phyloP scores from a whole-genome alignment of 1,284 basidiomycete genomes.

The Taiwanofungus camphoratus region DNA sequence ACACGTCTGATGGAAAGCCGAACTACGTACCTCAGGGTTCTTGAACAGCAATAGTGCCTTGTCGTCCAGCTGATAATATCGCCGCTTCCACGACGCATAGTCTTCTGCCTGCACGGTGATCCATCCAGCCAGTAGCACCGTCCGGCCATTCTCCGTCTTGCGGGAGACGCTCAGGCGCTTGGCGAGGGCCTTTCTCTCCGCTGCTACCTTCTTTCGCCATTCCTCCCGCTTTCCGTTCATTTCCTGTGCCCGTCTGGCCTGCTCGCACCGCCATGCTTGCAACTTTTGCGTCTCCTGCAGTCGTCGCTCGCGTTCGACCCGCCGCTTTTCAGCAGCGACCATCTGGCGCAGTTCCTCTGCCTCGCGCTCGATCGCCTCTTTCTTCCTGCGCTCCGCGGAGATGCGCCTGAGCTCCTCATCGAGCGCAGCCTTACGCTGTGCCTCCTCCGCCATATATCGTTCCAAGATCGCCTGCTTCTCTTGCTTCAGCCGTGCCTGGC shows the following conservation, averaged over 20 bases:
- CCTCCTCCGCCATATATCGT: conserved; percentile 47
- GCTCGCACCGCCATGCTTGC: conserved; percentile 51
- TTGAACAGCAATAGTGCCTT: conserved; percentile 47
- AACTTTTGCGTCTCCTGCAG: conserved; percentile 46
- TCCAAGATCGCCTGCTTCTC: conserved; percentile 42
- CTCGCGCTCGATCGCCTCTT: conserved; percentile 42
- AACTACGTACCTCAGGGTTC: conserved; percentile 43
- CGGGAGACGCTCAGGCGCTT: conserved; percentile 25
- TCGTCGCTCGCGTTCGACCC: conserved; percentile 43
- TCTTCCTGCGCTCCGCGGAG: conserved; percentile 38
- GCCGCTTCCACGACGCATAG: conserved; percentile 56
- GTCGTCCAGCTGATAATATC: conserved; percentile 56
- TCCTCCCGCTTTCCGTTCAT: conserved; percentile 40
- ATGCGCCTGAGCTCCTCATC: conserved; percentile 46
- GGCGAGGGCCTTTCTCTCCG: conserved; percentile 34
- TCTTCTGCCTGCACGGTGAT: conserved; percentile 58
- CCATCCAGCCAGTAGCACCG: conserved; percentile 47
- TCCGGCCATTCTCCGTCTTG: conserved; percentile 23
- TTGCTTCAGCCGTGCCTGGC: conserved; percentile 39
- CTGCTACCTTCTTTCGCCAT: conserved; percentile 34
- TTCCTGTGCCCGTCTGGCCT: conserved; percentile 42
- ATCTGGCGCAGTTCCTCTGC: conserved; percentile 43
- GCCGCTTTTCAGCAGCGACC: conserved; percentile 46
- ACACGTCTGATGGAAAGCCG: neutral
- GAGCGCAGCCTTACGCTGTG: conserved; percentile 35